A percentile compares a stretch with the other conserved stretches of the same genome.
Evolutionary conservation across 169 alveolate species (phyloP).

Genomic region (Plasmodium billcollinsi): DNA sequence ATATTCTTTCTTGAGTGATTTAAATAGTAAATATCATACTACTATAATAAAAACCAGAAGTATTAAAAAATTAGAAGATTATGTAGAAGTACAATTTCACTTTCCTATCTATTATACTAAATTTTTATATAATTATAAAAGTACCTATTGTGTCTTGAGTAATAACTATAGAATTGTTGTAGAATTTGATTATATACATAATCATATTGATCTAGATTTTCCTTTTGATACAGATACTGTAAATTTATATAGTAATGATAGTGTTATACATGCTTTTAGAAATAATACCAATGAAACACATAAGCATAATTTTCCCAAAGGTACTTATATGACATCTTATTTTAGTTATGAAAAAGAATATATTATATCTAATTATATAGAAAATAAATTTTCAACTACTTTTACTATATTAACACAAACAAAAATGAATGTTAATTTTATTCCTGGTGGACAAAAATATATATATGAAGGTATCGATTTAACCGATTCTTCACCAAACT

Average conservation of each 20-base stretch:
- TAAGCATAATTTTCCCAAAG: conserved; percentile 1
- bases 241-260: conserved; percentile 1
- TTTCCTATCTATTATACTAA: conserved; percentile 11
- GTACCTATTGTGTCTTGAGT: conserved; percentile 6
- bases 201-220: conserved; percentile 9
- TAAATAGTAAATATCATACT: neutral
- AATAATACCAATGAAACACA: neutral
- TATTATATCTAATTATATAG: conserved; percentile 25
- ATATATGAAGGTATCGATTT: conserved; percentile 21
- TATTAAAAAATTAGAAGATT: neutral
- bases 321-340: conserved; percentile 16
- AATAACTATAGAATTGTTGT: neutral
- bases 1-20: neutral
- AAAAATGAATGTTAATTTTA: neutral
- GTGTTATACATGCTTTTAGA: conserved; percentile 4
- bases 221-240: no score
- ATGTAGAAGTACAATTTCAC: conserved; percentile 12
- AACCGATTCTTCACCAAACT: conserved; percentile 17
- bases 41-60: neutral
- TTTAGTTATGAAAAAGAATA: conserved; percentile 8
- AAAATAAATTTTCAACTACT: neutral
- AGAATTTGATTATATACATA: conserved; percentile 13
- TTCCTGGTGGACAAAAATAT: conserved; percentile 5
- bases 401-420: neutral
- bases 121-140: conserved; percentile 12